A percentile compares a stretch with the other conserved stretches of the same genome.
Evolutionary conservation across 2,329 filamentous ascomycete genomes (phyloP).

Genomic region (Ophiostoma pallidulum): DNA sequence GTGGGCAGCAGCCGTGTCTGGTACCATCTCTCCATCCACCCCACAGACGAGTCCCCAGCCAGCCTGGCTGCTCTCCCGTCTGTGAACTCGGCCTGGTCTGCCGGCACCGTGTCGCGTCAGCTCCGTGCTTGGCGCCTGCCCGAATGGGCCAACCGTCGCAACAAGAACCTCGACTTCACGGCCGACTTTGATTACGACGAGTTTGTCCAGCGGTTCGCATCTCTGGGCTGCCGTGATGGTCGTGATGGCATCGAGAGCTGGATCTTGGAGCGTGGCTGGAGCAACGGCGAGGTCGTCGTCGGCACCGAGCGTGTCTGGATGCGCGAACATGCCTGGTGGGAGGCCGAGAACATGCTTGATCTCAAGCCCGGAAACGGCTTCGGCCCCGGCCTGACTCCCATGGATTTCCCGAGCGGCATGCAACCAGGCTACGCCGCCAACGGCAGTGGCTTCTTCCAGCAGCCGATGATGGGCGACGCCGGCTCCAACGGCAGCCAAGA

Average conservation of each 20-base stretch:
- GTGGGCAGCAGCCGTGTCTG: slow-evolving; percentile 81
- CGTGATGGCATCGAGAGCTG: slow-evolving; percentile 89
- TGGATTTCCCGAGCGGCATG: slow-evolving; percentile 44
- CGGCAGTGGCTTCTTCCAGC: slow-evolving; percentile 61
- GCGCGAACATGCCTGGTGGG: slow-evolving; percentile 91
- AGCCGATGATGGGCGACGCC: slow-evolving; percentile 47
- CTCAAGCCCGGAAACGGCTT: slow-evolving; percentile 53
- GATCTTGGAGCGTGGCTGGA: slow-evolving; percentile 93
- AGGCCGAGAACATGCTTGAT: slow-evolving; percentile 92
- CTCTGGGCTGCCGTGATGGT: slow-evolving; percentile 80
- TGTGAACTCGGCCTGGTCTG: slow-evolving; percentile 81
- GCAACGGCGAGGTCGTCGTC: slow-evolving; percentile 89
- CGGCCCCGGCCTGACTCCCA: slow-evolving; percentile 22
- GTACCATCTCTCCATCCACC: slow-evolving; percentile 89
- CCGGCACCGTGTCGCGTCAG: slow-evolving; percentile 83
- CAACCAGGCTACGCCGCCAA: slow-evolving; percentile 64
- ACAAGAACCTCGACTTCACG: slow-evolving; percentile 87
- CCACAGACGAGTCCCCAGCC: slow-evolving; percentile 75
- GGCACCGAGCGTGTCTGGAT: slow-evolving; percentile 93
- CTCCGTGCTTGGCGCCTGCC: slow-evolving; percentile 86
- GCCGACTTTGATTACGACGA: slow-evolving; percentile 94
- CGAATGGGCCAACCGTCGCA: slow-evolving; percentile 92
- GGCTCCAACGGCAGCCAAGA: slow-evolving; percentile 62
- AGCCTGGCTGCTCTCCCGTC: slow-evolving; percentile 63
- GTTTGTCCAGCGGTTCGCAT: slow-evolving; percentile 72